Conservation (phyloP, 805 yeast genomes). For the Starmerella bacillaris region DNA sequence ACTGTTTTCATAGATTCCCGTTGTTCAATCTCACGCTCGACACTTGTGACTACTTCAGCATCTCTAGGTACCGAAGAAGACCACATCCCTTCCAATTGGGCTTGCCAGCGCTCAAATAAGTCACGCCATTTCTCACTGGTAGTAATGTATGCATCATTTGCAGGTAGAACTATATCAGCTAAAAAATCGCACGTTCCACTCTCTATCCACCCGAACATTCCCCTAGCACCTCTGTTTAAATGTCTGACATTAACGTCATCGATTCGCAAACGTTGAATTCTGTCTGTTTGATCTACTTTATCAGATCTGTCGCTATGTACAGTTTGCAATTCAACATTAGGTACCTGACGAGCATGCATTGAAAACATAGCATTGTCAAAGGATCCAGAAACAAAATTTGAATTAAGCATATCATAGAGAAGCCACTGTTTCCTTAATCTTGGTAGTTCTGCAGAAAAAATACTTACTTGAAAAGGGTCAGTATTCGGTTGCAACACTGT, state of each 20-base stretch:
- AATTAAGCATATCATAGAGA: conserved; percentile 68
- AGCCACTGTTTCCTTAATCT: conserved; percentile 82
- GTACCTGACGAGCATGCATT: conserved; percentile 56
- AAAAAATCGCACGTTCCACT: conserved; percentile 82
- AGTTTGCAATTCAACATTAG: conserved; percentile 6
- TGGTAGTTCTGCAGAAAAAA: conserved; percentile 72
- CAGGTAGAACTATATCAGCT: conserved; percentile 71
- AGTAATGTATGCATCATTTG: conserved; percentile 39
- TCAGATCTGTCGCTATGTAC: too few relatives aligned
- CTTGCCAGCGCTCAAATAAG: conserved; percentile 27
- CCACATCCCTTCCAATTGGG: conserved; percentile 11
- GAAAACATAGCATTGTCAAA: conserved; percentile 89
- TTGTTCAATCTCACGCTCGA: conserved; percentile 18
- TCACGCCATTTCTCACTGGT: conserved; percentile 23
- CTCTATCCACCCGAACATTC: conserved; percentile 96
- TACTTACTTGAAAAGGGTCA: conserved; percentile 68
- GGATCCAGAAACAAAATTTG: conserved; percentile 71
- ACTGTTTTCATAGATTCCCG: conserved; percentile 35
- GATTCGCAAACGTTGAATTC: conserved; percentile 54
- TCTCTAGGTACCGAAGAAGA: conserved; percentile 4
- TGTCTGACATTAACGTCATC: conserved; percentile 80
- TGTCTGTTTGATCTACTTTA: too few relatives aligned
- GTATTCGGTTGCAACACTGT: conserved; percentile 66
- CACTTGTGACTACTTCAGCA: conserved; percentile 18
- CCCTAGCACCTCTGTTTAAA: conserved; percentile 64